Percentiles rank a stretch among this genome's conserved stretches.
Conservation (phyloP, 192 early-diverging fungal genomes). For the Powellomyces hirtus region DNA sequence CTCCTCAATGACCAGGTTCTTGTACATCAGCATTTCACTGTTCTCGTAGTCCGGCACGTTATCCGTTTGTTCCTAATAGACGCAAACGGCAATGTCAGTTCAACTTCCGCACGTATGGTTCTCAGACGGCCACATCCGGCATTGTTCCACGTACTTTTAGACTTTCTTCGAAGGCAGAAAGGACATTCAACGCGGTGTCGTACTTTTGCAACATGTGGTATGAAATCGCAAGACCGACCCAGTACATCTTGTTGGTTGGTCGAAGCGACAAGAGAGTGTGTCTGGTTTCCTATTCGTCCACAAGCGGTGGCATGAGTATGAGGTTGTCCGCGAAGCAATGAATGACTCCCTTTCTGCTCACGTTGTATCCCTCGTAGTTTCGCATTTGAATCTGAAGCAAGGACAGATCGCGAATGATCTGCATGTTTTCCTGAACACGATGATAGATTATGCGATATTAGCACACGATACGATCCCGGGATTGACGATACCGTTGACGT, state of each 20-base stretch:
- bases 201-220: conserved; percentile 78
- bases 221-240: conserved; percentile 82
- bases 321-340: background rate
- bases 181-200: conserved; percentile 71
- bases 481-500: background rate
- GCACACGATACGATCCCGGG: background rate
- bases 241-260: conserved; percentile 69
- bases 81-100: too few relatives aligned
- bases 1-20: conserved; percentile 83
- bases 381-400: conserved; percentile 84
- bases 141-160: conserved; percentile 52
- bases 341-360: conserved; percentile 23
- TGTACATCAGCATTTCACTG: conserved; percentile 84
- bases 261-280: conserved; percentile 65
- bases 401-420: conserved; percentile 88
- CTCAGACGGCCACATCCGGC: background rate
- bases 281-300: conserved; percentile 57
- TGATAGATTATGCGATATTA: background rate
- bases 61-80: conserved; percentile 28
- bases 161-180: conserved; percentile 67
- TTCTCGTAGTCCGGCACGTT: conserved; percentile 58
- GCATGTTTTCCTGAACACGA: conserved; percentile 73
- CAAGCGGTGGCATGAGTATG: background rate
- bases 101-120: background rate
- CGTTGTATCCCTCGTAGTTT: conserved; percentile 77